Evolutionary conservation across 306 rosid genomes (phyloP), one percentile per base, ranked within the genome.

Genomic region (Medicago lupulina): DNA sequence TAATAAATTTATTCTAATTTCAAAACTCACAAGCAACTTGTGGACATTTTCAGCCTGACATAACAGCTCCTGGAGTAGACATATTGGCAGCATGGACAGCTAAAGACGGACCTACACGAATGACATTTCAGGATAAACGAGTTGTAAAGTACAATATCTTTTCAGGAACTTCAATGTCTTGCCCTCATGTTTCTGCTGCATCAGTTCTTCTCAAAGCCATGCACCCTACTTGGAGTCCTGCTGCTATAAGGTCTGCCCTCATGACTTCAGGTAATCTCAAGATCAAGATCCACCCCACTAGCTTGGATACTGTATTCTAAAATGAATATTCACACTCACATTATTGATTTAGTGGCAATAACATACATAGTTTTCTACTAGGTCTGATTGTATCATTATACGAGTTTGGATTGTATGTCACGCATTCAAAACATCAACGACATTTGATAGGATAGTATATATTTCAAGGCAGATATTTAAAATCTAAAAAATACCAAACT

Each of bases 121-220:
- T 89, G 71, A 60, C 84, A 10, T 40, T 17, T 65, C 8, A n/a
- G 1, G 98, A 95, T 80, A 76, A 82, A 28, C 80, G 97, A 75
- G 84, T 92, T 12, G 96, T 74, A 25, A 51, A 82, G 79, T 95
- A 87, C 78, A 95, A 88, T 68, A 82, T 95, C 25, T 70, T 78
- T 38, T 92, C 99, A 13, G 99, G 99, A 47, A 95, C 99, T 43
- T 95, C 99, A 31, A 95, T 95, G 99, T 85, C 99, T 34, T 90
- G 97, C 73, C 97, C 99, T 83, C 99, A 95, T 66, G 86, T 95
- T 60, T 58, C 96, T 46, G 99, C 91, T 17, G 86, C 91, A 1
- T 89, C 91, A 0, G 87, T 88, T 51, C 97, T 95, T 78, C 88
- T 95, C 71, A 89, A 88, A 75, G 93, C 97, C 67, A 85, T 87